Evolutionary conservation across 1,284 basidiomycete species (phyloP), one percentile per base, ranked within the genome.

Genomic region (Puccinia brachypodii): DNA sequence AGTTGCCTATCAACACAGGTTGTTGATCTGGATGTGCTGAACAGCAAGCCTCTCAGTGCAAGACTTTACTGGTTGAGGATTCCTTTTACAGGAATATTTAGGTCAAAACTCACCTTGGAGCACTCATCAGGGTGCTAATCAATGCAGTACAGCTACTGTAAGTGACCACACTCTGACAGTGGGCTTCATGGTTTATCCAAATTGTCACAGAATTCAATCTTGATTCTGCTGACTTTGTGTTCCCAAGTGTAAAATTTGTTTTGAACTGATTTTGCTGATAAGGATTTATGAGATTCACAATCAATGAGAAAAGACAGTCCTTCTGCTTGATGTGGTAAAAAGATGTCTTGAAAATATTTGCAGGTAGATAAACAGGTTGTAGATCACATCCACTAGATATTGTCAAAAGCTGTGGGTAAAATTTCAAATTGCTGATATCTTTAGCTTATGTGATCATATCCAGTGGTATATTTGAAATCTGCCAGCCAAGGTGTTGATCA

Each of bases 271-370:
- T 69, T 36, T 25, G 66, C 66, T 8, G 66, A 69, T n/a, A 7
- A 3, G 7, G 66, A 42, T 42, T 69, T 42, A 3, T 2, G 7
- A 8, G 66, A 69, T 69, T 69, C 66, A 69, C 66, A 22, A 6
- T 69, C 66, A 40, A 69, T n/a, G 16, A 69, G n/a, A 22, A 69
- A 69, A 14, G 66, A 40, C 11, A 69, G n/a, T 44, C 66, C 66
- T 28, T 69, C 38, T 6, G 66, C 66, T n/a, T 69, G 66, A 38
- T 69, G 42, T 69, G 19, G 40, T 28, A 69, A 28, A 19, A 69
- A 22, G 1, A 2, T 42, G 8, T 36, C 22, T 42, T 42, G 42
- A 69, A 42, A 16, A 69, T 42, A 2, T 44, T n/a, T 19, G 31
- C 6, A 2, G 66, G 66, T 25, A 38, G 40, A 69, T 69, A 69